Conservation (phyloP, 371 early-diverging fungal species). For the Syncephalastrum monosporum region DNA sequence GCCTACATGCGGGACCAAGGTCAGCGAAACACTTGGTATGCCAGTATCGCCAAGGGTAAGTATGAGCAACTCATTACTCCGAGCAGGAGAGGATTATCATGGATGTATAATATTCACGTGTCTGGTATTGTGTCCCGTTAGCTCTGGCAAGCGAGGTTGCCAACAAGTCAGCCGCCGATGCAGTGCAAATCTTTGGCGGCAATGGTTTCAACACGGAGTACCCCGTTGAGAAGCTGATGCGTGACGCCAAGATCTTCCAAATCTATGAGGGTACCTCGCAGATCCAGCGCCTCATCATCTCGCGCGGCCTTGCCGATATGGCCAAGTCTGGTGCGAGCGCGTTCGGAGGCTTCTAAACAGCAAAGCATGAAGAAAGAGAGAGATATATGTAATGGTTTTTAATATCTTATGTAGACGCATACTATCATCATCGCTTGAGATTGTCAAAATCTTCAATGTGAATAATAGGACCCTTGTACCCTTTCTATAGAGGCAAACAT, state of each 20-base stretch:
- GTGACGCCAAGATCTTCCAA: slow-evolving; percentile 93
- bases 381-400: no score
- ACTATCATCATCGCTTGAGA: background rate
- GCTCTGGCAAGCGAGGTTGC: slow-evolving; percentile 92
- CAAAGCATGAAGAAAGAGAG: background rate
- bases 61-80: background rate
- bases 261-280: slow-evolving; percentile 97
- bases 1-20: slow-evolving; percentile 88
- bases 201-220: slow-evolving; percentile 90
- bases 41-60: slow-evolving; percentile 89
- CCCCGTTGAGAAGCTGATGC: slow-evolving; percentile 89
- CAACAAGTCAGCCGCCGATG: slow-evolving; percentile 93
- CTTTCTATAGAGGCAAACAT: slow-evolving; percentile 19
- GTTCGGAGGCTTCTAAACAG: slow-evolving; percentile 38
- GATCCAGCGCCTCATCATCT: slow-evolving; percentile 92
- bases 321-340: slow-evolving; percentile 35
- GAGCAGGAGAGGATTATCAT: background rate
- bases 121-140: slow-evolving; percentile 2
- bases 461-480: slow-evolving; percentile 40
- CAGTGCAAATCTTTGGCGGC: slow-evolving; percentile 97
- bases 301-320: slow-evolving; percentile 69
- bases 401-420: no score
- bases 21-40: slow-evolving; percentile 89
- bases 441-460: slow-evolving; percentile 33
- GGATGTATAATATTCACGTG: background rate